Evolutionary conservation across 148 eudicot genomes (phyloP), one percentile per base, ranked within the genome.

Genomic region (Rhododendron williamsianum): DNA sequence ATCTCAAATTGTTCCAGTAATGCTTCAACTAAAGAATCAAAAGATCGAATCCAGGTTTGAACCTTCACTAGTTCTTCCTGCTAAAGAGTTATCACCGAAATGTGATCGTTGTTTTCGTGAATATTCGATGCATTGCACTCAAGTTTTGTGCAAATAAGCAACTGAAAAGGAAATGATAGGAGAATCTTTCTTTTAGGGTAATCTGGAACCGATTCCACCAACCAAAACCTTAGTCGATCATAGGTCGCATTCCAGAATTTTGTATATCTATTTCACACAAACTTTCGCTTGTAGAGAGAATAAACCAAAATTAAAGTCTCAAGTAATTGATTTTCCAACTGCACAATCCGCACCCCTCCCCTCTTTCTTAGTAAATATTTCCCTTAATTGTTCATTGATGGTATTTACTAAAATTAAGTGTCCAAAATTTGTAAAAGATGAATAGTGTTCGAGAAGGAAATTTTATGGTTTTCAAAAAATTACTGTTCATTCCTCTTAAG

Each of bases 61-160:
- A 67, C 73, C 73, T 67, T 67, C 73, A 67, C 73, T 67, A 67
- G 73, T 67, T 67, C 73, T 25, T 67, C 33, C 73, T 67, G 27
- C 15, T 23, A 3, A 25, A 25, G 73, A 67, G 73, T 67, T 25
- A 9, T 25, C 73, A 25, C 73, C 16, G 6, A 8, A 10, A 1
- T 67, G 3, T 67, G 18, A 13, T 3, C 23, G 0, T 6, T 56
- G 27, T 63, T 63, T 63, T n/a, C 30, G 8, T 6, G 69, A 21
- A 63, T 65, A 23, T 65, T 65, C 33, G 30, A 65, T 8, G n/a
- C 13, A n/a, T 65, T 65, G 3, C 33, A n/a, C 69, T 19, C 69
- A 60, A 54, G 60, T 54, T 54, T 5, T 54, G 65, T 19, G 65
- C 23, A 58, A 58, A 58, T 19, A 18, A 58, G 23, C 23, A 58